Percentiles rank a stretch among this genome's conserved stretches.
These are phyloP conservation scores for Macroventuria anomochaeta DNA, from an alignment of 2,329 filamentous ascomycete species.

Conservation along the genomic window DNA sequence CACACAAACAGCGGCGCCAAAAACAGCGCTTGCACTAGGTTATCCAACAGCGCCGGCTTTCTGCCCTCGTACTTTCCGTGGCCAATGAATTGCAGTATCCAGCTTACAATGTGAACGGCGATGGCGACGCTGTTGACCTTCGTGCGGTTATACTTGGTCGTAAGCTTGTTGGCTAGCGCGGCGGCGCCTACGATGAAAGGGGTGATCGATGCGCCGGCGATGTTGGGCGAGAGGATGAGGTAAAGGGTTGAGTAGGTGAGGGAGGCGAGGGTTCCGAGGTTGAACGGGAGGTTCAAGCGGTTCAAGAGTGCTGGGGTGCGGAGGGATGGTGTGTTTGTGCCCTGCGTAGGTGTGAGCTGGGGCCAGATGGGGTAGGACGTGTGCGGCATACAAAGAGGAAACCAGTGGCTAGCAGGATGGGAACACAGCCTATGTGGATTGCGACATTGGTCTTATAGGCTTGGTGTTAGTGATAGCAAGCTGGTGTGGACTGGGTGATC, in stretches of 20 bases:
- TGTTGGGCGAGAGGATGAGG: constrained; percentile 82
- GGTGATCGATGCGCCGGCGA: constrained; percentile 78
- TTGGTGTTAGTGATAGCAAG: not conserved
- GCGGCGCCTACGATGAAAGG: constrained; percentile 76
- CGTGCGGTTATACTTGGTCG: constrained; percentile 62
- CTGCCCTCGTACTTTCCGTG: constrained; percentile 88
- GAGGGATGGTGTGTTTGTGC: constrained; percentile 61
- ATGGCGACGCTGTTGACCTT: constrained; percentile 68
- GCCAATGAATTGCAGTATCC: constrained; percentile 89
- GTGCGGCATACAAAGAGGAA: constrained; percentile 69
- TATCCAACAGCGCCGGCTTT: constrained; percentile 87
- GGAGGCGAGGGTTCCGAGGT: constrained; percentile 58
- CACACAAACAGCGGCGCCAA: constrained; percentile 95
- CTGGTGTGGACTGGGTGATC: constrained; percentile 4
- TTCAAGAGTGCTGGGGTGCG: constrained; percentile 43
- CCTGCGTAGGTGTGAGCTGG: constrained; percentile 48
- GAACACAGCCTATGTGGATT: constrained; percentile 82
- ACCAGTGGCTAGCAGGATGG: constrained; percentile 71
- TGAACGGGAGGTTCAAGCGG: constrained; percentile 48
- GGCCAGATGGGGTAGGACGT: not conserved
- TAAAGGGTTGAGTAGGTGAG: constrained; percentile 78
- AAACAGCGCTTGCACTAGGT: constrained; percentile 87
- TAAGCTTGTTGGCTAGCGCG: constrained; percentile 74
- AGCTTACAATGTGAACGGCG: constrained; percentile 72
- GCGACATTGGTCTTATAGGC: constrained; percentile 68